Conservation (phyloP, 129 eudicot species). For the Flaveria bidentis region DNA sequence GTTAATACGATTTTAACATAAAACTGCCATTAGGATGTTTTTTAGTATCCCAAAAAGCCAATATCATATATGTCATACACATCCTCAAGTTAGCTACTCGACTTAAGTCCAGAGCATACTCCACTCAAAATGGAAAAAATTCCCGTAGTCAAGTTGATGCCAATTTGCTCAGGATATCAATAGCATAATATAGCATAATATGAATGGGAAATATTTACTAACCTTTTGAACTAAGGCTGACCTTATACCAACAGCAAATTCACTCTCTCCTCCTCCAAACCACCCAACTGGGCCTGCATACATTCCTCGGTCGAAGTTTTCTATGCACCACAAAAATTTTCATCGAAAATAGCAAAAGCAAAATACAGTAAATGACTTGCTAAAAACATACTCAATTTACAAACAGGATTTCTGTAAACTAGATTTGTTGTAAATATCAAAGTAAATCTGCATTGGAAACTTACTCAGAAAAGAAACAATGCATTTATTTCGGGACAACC, state of each 20-base stretch:
- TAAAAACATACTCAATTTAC: neutral
- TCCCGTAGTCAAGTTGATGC: neutral
- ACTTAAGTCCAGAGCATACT: neutral
- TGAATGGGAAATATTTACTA: neutral
- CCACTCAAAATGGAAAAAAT: neutral
- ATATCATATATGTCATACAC: neutral
- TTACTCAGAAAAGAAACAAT: neutral
- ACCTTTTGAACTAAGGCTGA: slow-evolving; percentile 88
- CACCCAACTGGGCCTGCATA: slow-evolving; percentile 99
- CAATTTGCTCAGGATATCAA: neutral
- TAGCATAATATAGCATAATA: neutral
- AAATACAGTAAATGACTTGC: neutral
- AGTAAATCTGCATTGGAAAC: neutral
- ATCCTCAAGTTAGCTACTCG: neutral
- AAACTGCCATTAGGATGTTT: slow-evolving; percentile 2
- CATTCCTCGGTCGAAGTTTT: slow-evolving; percentile 96
- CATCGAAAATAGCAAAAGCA: neutral
- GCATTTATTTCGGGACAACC: neutral
- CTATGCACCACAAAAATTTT: slow-evolving; percentile 41
- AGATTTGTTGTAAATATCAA: neutral
- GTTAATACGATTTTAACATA: slow-evolving; percentile 14
- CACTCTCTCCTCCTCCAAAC: slow-evolving; percentile 97
- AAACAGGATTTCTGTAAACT: neutral
- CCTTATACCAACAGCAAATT: slow-evolving; percentile 96
- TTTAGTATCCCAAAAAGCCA: neutral